phyloP scores from a whole-genome alignment of 2,329 filamentous ascomycete genomes.

The Pseudopyricularia cyperi region DNA sequence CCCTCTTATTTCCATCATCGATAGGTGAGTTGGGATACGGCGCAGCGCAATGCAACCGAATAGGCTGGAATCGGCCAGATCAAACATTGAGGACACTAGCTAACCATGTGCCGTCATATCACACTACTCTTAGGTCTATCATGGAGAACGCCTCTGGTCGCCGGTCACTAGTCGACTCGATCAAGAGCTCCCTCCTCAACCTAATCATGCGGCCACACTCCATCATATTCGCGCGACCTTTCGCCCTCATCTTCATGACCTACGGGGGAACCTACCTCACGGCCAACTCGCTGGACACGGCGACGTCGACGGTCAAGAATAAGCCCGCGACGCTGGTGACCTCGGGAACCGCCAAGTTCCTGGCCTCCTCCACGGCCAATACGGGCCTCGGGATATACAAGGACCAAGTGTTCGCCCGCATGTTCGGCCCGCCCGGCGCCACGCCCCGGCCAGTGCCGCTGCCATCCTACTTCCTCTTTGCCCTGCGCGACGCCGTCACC shows the following conservation, averaged over 20 bases:
- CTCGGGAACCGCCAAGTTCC: slow-evolving; percentile 67
- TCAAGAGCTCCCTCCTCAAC: slow-evolving; percentile 42
- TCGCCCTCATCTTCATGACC: slow-evolving; percentile 56
- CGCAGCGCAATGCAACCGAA: background rate
- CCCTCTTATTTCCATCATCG: slow-evolving; percentile 77
- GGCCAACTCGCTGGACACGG: slow-evolving; percentile 77
- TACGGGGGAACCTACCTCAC: slow-evolving; percentile 86
- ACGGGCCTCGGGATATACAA: slow-evolving; percentile 75
- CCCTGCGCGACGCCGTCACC: slow-evolving; percentile 70
- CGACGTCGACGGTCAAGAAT: slow-evolving; percentile 48
- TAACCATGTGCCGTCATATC: background rate
- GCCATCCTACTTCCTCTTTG: slow-evolving; percentile 66
- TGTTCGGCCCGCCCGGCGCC: slow-evolving; percentile 55
- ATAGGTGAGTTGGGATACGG: slow-evolving; percentile 42
- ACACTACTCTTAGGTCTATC: slow-evolving; percentile 43
- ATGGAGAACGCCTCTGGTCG: slow-evolving; percentile 72
- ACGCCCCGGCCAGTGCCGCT: slow-evolving; percentile 47
- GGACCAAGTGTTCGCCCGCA: slow-evolving; percentile 69
- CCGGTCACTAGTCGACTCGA: slow-evolving; percentile 42
- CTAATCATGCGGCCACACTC: slow-evolving; percentile 47
- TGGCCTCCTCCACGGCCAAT: slow-evolving; percentile 69
- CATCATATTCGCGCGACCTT: slow-evolving; percentile 52
- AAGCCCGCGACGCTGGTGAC: slow-evolving; percentile 50
- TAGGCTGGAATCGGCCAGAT: background rate
- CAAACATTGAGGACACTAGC: background rate